Percentiles rank a stretch among this genome's conserved stretches.
These are phyloP conservation scores for Paraleonurus japonicus DNA, from an alignment of 257 asterid species.

Conservation along the genomic window DNA sequence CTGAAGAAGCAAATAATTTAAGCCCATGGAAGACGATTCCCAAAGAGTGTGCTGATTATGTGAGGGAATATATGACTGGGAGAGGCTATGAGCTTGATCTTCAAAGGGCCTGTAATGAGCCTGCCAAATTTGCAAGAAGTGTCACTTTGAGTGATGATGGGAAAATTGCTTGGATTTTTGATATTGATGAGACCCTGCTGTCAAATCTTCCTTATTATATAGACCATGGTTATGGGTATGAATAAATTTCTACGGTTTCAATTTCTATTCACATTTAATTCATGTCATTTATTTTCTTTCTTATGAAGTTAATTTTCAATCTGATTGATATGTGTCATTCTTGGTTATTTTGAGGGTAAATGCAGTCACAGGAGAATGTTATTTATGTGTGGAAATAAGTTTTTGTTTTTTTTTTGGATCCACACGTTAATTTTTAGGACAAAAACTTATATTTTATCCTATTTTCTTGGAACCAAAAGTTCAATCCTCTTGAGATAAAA, in stretches of 20 bases:
- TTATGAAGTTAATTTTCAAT: background rate
- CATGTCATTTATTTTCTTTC: background rate
- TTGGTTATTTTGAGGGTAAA: too few relatives aligned
- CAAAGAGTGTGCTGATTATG: conserved; percentile 60
- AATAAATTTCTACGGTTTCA: background rate
- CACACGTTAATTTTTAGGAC: too few relatives aligned
- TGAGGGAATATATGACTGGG: conserved; percentile 53
- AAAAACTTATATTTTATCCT: too few relatives aligned
- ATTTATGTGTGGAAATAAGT: too few relatives aligned
- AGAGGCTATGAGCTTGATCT: conserved; percentile 57
- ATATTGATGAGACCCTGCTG: conserved; percentile 84
- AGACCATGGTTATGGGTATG: conserved; percentile 72
- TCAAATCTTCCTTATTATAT: conserved; percentile 83
- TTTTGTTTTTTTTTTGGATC: too few relatives aligned
- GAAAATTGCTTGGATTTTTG: conserved; percentile 71
- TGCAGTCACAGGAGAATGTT: too few relatives aligned
- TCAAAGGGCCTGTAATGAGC: conserved; percentile 49
- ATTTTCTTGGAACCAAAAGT: too few relatives aligned
- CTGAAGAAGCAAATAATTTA: conserved; percentile 77
- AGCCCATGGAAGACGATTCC: conserved; percentile 74
- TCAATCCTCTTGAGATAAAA: too few relatives aligned
- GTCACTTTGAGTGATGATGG: conserved; percentile 50
- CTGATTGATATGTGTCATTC: too few relatives aligned
- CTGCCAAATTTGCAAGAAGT: conserved; percentile 45
- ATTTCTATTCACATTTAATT: background rate